A percentile compares a stretch with the other conserved stretches of the same genome.
These are phyloP conservation scores for Russula sp. DNA, from an alignment of 768 basidiomycete species.

Conservation along the genomic window DNA sequence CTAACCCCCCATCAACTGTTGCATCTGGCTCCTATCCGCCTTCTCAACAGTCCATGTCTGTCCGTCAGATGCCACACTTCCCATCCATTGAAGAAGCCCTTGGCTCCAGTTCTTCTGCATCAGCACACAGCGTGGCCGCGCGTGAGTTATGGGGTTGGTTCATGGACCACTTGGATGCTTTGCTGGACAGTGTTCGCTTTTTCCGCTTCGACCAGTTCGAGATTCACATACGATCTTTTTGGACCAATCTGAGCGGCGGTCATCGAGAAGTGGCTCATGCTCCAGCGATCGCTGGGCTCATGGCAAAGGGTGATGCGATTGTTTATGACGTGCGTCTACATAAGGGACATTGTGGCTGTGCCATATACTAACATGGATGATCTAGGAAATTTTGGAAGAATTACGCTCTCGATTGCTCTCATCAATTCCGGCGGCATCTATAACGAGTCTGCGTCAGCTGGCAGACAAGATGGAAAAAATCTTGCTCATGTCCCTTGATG, in stretches of 20 bases:
- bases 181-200: conserved; percentile 68
- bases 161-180: conserved; percentile 80
- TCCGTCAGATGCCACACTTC: conserved; percentile 74
- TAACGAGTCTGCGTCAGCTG: conserved; percentile 69
- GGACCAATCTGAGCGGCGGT: conserved; percentile 64
- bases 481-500: conserved; percentile 69
- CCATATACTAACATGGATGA: conserved; percentile 24
- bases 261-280: conserved; percentile 88
- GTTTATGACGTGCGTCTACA: conserved; percentile 75
- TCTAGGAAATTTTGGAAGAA: conserved; percentile 80
- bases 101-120: conserved; percentile 57
- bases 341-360: conserved; percentile 6
- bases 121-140: conserved; percentile 71
- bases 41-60: conserved; percentile 51
- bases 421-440: conserved; percentile 58
- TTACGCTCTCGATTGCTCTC: conserved; percentile 81
- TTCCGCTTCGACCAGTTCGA: conserved; percentile 90
- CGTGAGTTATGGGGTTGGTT: conserved; percentile 91
- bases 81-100: conserved; percentile 84
- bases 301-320: conserved; percentile 87
- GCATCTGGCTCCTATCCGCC: conserved; percentile 39
- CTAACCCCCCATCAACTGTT: conserved; percentile 36
- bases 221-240: conserved; percentile 79
- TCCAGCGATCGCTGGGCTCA: conserved; percentile 79
- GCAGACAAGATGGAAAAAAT: conserved; percentile 93